Evolutionary conservation across 495 filamentous ascomycete species (phyloP).

Genomic region (Choiromyces venosus): DNA sequence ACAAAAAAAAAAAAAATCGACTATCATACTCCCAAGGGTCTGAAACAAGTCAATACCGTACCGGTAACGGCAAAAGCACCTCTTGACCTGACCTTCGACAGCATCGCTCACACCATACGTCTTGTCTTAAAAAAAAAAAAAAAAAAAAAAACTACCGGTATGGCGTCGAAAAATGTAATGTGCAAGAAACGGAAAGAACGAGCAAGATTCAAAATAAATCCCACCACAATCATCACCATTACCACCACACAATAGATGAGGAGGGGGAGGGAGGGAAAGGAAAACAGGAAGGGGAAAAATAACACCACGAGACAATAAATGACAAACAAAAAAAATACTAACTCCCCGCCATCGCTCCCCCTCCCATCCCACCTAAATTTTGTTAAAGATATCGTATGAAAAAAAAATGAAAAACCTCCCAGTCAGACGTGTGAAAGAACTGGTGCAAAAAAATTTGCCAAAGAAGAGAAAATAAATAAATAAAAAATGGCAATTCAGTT

Average conservation of each 20-base stretch:
- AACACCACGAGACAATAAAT: not conserved
- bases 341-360: conserved; percentile 15
- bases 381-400: not conserved
- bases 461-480: conserved; percentile 28
- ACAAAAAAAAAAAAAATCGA: not conserved
- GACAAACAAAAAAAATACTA: conserved; percentile 10
- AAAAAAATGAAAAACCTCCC: not conserved
- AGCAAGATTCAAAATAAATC: not conserved
- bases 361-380: conserved; percentile 18
- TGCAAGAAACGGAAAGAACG: not conserved
- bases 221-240: too few species aligned
- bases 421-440: not conserved
- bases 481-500: conserved; percentile 7
- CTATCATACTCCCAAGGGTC: not conserved
- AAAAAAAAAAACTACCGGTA: not conserved
- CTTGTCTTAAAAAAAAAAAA: not conserved
- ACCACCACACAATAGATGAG: not conserved
- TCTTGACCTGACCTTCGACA: not conserved
- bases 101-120: not conserved
- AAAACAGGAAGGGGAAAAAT: not conserved
- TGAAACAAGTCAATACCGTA: not conserved
- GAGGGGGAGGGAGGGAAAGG: not conserved
- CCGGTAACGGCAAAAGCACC: not conserved
- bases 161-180: not conserved
- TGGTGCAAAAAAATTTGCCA: conserved; percentile 1